Percentiles rank a stretch among this genome's conserved stretches.
Conservation (phyloP, 345 rosid genomes). For the Hypericum androsaemum region DNA sequence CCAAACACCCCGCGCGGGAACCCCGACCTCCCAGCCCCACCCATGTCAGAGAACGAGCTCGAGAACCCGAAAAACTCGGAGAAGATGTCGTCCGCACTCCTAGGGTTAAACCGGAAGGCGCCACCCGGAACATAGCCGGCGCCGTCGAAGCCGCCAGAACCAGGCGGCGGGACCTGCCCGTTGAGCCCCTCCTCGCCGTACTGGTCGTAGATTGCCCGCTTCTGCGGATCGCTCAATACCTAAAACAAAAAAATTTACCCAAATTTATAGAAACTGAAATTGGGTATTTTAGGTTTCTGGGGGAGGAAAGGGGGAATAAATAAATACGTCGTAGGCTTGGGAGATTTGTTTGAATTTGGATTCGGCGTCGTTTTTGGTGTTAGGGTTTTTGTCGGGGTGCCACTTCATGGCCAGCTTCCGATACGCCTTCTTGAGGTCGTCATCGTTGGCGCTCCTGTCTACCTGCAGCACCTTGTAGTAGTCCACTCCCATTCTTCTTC, state of each 20-base stretch:
- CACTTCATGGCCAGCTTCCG: conserved; percentile 2
- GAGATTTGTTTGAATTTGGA: conserved; percentile 6
- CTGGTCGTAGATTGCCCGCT: conserved; percentile 21
- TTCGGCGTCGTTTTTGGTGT: conserved; percentile 3
- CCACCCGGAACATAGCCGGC: conserved; percentile 15
- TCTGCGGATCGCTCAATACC: conserved; percentile 22
- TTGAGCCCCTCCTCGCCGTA: conserved; percentile 27
- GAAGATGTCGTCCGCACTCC: conserved; percentile 20
- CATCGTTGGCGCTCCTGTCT: not conserved
- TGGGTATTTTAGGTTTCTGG: no score
- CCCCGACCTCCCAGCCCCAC: conserved; percentile 8
- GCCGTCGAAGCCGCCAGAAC: conserved; percentile 5
- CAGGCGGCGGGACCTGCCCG: conserved; percentile 19
- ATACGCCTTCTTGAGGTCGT: conserved; percentile 1
- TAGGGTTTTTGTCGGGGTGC: conserved; percentile 6
- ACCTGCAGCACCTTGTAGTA: conserved; percentile 2
- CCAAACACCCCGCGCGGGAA: conserved; percentile 11
- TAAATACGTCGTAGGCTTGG: not conserved
- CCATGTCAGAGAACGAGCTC: conserved; percentile 16
- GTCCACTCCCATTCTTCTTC: not conserved
- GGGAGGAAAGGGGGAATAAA: not conserved
- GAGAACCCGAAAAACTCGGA: conserved; percentile 15
- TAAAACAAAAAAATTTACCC: conserved; percentile 1
- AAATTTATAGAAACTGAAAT: not conserved
- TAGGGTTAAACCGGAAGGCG: conserved; percentile 14